These are phyloP conservation scores for Globisporangium orthogonon DNA, from an alignment of 352 stramenopile species.

Conservation along the genomic window DNA sequence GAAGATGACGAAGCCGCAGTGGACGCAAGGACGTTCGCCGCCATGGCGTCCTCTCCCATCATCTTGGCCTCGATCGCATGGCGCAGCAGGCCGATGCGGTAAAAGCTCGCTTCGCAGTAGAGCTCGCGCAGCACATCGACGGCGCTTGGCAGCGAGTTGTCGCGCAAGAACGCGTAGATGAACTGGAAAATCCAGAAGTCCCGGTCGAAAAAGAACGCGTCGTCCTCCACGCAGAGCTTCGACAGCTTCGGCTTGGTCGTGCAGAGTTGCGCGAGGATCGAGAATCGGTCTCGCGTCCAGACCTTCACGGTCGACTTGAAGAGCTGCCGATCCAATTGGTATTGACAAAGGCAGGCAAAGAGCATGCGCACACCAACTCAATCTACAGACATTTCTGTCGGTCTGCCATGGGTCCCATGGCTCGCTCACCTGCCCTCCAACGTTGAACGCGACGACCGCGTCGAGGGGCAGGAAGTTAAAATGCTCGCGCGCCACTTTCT, in stretches of 20 bases:
- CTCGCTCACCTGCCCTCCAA: constrained; percentile 40
- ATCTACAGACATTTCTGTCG: too few relatives aligned
- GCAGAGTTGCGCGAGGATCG: constrained; percentile 75
- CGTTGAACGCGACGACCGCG: constrained; percentile 60
- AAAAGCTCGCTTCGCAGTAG: constrained; percentile 76
- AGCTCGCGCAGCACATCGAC: constrained; percentile 62
- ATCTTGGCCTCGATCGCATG: constrained; percentile 76
- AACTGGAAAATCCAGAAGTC: constrained; percentile 73
- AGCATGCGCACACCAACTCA: too few relatives aligned
- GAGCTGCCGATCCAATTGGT: constrained; percentile 20
- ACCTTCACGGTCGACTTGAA: constrained; percentile 69
- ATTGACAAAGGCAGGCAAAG: not conserved
- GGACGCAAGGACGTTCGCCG: constrained; percentile 16
- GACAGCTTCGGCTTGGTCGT: constrained; percentile 50
- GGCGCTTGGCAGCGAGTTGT: constrained; percentile 49
- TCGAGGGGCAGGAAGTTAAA: constrained; percentile 51
- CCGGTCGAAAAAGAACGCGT: constrained; percentile 69
- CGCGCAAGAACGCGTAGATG: constrained; percentile 58
- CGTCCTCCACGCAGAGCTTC: constrained; percentile 37
- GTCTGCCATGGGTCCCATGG: not conserved
- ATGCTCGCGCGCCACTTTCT: constrained; percentile 39
- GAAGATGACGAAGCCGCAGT: not conserved
- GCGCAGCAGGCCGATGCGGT: constrained; percentile 60
- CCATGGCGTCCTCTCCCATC: constrained; percentile 50
- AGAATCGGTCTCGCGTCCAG: constrained; percentile 74